A percentile compares a stretch with the other conserved stretches of the same genome.
Evolutionary conservation across 805 yeast species (phyloP).

Genomic region (Vanderwaltozyma yarrowii): DNA sequence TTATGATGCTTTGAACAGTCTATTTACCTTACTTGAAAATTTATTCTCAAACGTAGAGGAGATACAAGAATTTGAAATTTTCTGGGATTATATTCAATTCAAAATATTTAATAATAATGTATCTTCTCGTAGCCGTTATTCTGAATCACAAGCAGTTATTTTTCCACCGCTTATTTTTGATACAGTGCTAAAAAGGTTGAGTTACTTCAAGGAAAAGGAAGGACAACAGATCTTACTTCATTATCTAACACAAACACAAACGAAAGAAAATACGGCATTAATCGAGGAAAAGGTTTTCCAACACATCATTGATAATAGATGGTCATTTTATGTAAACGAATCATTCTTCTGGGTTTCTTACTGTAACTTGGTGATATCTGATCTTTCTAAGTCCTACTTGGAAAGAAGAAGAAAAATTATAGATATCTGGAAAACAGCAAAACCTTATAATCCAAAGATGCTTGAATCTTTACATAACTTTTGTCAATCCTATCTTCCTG

Average conservation of each 20-base stretch:
- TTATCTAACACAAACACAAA: constrained; percentile 16
- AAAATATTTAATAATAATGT: constrained; percentile 13
- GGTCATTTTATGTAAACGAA: constrained; percentile 13
- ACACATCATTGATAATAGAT: constrained; percentile 10
- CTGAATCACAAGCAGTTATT: constrained; percentile 1
- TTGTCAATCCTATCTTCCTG: constrained; percentile 20
- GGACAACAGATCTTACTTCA: constrained; percentile 15
- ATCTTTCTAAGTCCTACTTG: constrained; percentile 16
- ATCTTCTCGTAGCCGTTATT: constrained; percentile 11
- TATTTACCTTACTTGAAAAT: constrained; percentile 7
- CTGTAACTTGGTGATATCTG: constrained; percentile 19
- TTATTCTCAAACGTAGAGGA: constrained; percentile 12
- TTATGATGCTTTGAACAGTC: constrained; percentile 7
- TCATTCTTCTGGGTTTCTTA: constrained; percentile 23
- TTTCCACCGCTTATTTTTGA: constrained; percentile 9
- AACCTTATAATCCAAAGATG: constrained; percentile 2
- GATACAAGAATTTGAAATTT: constrained; percentile 20
- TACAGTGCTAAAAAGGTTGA: constrained; percentile 13
- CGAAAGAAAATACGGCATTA: constrained; percentile 12
- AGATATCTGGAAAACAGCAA: constrained; percentile 14
- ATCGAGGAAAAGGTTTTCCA: constrained; percentile 18
- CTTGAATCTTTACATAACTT: constrained; percentile 8
- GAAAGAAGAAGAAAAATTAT: constrained; percentile 19
- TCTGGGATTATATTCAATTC: constrained; percentile 25
- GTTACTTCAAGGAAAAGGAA: constrained; percentile 6